phyloP scores from a whole-genome alignment of 1,139 yeast species.

The Schwanniomyces etchellsii region DNA sequence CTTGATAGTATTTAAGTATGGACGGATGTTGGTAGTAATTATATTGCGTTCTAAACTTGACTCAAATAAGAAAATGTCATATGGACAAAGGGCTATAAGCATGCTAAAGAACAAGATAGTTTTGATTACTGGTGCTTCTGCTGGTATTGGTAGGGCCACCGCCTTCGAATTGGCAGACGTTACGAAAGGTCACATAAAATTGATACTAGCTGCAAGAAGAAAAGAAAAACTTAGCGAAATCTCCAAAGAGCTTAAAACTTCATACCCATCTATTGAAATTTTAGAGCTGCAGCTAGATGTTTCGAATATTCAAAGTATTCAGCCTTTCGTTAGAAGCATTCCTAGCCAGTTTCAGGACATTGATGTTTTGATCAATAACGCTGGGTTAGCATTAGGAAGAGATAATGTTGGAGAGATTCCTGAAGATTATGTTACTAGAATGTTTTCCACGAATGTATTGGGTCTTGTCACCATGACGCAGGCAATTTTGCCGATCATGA shows the following conservation, averaged over 20 bases:
- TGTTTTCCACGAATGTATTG: constrained; percentile 68
- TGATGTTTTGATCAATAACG: no score
- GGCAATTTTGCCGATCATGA: constrained; percentile 55
- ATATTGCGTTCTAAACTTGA: no score
- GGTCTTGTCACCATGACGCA: constrained; percentile 71
- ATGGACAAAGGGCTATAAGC: constrained; percentile 37
- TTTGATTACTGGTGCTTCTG: constrained; percentile 32
- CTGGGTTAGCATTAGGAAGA: constrained; percentile 63
- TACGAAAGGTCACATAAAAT: constrained; percentile 59
- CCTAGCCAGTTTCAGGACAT: no score
- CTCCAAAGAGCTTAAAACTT: constrained; percentile 34
- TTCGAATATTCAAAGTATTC: no score
- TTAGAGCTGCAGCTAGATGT: no score
- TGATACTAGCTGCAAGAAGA: constrained; percentile 69
- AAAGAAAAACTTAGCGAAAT: constrained; percentile 45
- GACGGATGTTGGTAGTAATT: no score
- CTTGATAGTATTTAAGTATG: no score
- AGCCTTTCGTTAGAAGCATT: no score
- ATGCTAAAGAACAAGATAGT: constrained; percentile 36
- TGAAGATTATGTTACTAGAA: constrained; percentile 50
- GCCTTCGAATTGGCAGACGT: constrained; percentile 69
- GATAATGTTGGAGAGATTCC: constrained; percentile 59
- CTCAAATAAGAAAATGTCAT: constrained; percentile 26
- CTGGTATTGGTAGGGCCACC: constrained; percentile 67
- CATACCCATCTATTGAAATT: constrained; percentile 44